Evolutionary conservation across 768 basidiomycete species (phyloP), one percentile per base, ranked within the genome.

Genomic region (Lactifluus volemus): DNA sequence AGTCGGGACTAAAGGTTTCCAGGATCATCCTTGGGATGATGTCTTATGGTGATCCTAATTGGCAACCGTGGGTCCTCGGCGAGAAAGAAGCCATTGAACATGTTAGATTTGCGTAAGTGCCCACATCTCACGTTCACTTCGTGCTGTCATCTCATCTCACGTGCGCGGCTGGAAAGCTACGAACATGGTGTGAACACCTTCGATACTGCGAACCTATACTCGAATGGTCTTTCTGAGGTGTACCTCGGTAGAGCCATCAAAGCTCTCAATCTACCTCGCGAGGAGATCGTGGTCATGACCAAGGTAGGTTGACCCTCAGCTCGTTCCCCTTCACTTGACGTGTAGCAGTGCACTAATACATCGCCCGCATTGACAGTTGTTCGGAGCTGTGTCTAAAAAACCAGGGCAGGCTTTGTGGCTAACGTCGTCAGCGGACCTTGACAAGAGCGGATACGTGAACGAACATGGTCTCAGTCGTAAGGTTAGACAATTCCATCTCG

Each of bases 131-230:
- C 29, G 12, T 15, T 8, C 7, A 63, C 2, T 68, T 49, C 41
- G 7, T 11, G 8, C 50, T 25, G 17, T 60, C 63, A 3, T 49
- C 60, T 32, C 64, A 64, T 25, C 66, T 67, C 38, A 55, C 44
- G 4, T 19, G n/a, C 4, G 9, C 32, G 32, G 4, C 7, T 2
- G 12, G 17, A 17, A 42, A 72, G 71, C 9, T 86, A 81, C 55
- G 83, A 85, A 12, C 78, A 78, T n/a, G 84, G 85, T 17, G 81
- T 86, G 61, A 79, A 84, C 61, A 77, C 83, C 0, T 86, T 84
- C 60, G 82, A 83, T 67, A 84, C 81, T 2, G 81, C 81, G 3
- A 75, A 82, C 64, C 19, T 60, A 2, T 75, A 76, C 59, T 66
- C 64, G 5, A 65, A 71, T 49, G 74, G 73, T 9, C 52, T 69